Conservation (phyloP, 345 rosid genomes). For the Salix brachista region DNA sequence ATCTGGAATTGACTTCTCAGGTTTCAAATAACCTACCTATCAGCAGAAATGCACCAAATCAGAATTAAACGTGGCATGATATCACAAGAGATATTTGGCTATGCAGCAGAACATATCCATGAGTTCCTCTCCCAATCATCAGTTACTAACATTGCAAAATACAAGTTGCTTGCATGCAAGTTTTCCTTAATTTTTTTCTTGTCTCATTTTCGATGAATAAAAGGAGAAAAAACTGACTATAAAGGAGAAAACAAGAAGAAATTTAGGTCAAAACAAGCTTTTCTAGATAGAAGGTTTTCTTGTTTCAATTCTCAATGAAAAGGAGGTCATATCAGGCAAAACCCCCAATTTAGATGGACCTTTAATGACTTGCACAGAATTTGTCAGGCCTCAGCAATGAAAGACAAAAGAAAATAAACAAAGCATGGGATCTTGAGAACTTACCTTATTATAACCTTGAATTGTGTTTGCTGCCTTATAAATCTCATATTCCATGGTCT, state of each 20-base stretch:
- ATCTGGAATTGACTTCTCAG: conserved; percentile 88
- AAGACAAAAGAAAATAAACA: not conserved
- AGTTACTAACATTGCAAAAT: not conserved
- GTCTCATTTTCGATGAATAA: not conserved
- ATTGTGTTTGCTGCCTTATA: conserved; percentile 83
- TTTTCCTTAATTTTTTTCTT: not conserved
- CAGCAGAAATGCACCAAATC: conserved; percentile 14
- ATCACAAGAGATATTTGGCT: not conserved
- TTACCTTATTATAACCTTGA: conserved; percentile 68
- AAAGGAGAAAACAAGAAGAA: not conserved
- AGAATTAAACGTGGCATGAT: conserved; percentile 7
- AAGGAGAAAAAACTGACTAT: not conserved
- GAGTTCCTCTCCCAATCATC: not conserved
- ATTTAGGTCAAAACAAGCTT: not conserved
- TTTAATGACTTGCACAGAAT: not conserved
- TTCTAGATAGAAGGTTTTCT: not conserved
- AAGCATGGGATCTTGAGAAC: conserved; percentile 2
- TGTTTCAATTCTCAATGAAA: not conserved
- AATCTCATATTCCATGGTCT: conserved; percentile 85
- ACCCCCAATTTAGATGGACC: not conserved
- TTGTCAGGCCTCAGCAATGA: not conserved
- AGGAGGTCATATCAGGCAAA: not conserved
- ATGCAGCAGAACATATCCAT: not conserved
- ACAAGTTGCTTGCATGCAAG: not conserved
- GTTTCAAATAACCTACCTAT: conserved; percentile 70